phyloP scores from a whole-genome alignment of 345 rosid genomes.

The Laguncularia racemosa region DNA sequence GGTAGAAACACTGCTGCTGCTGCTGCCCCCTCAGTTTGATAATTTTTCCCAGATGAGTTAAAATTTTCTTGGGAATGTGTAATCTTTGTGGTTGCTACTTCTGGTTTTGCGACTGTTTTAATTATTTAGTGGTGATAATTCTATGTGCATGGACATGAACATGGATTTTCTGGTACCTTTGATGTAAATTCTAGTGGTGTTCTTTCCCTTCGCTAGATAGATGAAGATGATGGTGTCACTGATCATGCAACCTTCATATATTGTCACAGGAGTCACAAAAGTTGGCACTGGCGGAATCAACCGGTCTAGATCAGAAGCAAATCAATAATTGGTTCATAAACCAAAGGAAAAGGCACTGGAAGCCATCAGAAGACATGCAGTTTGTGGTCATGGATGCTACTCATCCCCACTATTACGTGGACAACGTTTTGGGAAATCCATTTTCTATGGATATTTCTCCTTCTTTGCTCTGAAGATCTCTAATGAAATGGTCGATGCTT shows the following conservation, averaged over 20 bases:
- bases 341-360: slow-evolving; percentile 99
- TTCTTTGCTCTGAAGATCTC: slow-evolving; percentile 36
- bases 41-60: no score
- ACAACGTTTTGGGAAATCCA: slow-evolving; percentile 65
- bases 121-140: no score
- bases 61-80: no score
- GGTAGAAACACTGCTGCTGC: no score
- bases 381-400: slow-evolving; percentile 82
- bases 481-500: neutral
- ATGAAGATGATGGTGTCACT: neutral
- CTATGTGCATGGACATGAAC: no score
- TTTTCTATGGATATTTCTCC: slow-evolving; percentile 72
- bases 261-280: slow-evolving; percentile 82
- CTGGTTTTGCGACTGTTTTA: no score
- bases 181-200: no score
- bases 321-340: slow-evolving; percentile 99
- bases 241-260: neutral
- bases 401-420: slow-evolving; percentile 74
- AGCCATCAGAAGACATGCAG: slow-evolving; percentile 95
- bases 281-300: slow-evolving; percentile 76
- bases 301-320: slow-evolving; percentile 93
- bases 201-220: no score
- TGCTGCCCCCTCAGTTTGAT: no score
- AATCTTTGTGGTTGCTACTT: no score
- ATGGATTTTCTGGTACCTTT: no score